Conservation (phyloP, 306 rosid species). For the Astragalus glycyphyllos region DNA sequence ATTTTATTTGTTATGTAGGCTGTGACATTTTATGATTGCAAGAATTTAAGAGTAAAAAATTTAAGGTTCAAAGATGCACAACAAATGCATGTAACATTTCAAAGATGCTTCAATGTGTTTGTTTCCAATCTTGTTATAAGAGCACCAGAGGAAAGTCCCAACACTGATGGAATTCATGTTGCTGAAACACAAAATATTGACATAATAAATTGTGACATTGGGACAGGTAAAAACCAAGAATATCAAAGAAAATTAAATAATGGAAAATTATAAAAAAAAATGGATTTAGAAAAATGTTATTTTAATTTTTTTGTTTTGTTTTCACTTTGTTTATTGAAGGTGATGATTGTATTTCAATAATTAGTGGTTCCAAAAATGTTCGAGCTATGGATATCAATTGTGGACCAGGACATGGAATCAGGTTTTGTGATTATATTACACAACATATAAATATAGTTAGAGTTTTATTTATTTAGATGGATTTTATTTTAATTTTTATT, state of each 20-base stretch:
- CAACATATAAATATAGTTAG: neutral
- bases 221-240: constrained; percentile 61
- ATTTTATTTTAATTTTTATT: neutral
- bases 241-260: too few species aligned
- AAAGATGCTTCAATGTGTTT: constrained; percentile 58
- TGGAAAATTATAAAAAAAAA: neutral
- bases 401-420: constrained; percentile 99
- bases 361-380: constrained; percentile 76
- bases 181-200: constrained; percentile 60
- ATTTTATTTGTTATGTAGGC: constrained; percentile 54
- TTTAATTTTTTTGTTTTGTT: neutral
- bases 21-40: constrained; percentile 68
- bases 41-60: constrained; percentile 53
- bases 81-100: constrained; percentile 69
- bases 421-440: constrained; percentile 46
- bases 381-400: constrained; percentile 60
- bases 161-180: constrained; percentile 92
- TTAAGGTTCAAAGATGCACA: constrained; percentile 65
- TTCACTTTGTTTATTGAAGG: constrained; percentile 50
- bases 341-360: constrained; percentile 92
- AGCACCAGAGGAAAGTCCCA: constrained; percentile 80
- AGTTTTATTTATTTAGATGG: neutral
- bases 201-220: constrained; percentile 57
- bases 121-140: constrained; percentile 54
- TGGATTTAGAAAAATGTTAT: neutral